Evolutionary conservation across 257 asterid species (phyloP), one percentile per base, ranked within the genome.

Genomic region (Penstemon barbatus): DNA sequence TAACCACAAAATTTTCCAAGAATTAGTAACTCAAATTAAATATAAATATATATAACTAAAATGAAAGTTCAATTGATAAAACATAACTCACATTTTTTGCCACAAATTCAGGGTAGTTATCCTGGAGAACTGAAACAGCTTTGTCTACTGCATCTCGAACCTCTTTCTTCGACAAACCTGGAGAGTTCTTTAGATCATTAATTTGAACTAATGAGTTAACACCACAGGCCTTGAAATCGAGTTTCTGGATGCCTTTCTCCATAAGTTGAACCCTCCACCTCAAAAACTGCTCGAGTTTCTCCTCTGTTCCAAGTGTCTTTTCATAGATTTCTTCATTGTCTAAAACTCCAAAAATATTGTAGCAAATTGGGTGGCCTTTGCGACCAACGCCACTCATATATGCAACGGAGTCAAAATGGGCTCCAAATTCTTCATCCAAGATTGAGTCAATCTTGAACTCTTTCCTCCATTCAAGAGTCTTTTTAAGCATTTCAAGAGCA

Each of bases 191-290:
- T 42, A 90, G 87, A 75, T 90, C 97, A 44, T 87, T 87, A 38
- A 90, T 75, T 36, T 90, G 97, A 65, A 90, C 82, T 53, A 90
- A 56, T 0, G 97, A 84, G 39, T 77, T 81, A 9, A 85, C 69
- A 41, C 91, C 85, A 13, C 78, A 85, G 0, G 97, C 78, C 58
- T 74, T 83, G 64, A 90, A 90, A 62, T 87, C 85, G 3, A 90
- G 89, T 49, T 88, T 79, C 70, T 77, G 81, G 39, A 85, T 77
- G 5, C 93, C 92, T 68, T 77, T 84, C 85, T 90, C 97, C 92
- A 90, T 82, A 3, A 90, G 83, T 78, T 85, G 93, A 69, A 87
- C 87, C 57, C 95, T 82, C 97, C 97, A 87, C 58, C 95, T 81
- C 84, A 90, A 61, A 74, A 85, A 85, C 77, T 83, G 85, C 75